Evolutionary conservation across 2,329 filamentous ascomycete species (phyloP), one percentile per base, ranked within the genome.

Genomic region (Arthrinium phaeospermum): DNA sequence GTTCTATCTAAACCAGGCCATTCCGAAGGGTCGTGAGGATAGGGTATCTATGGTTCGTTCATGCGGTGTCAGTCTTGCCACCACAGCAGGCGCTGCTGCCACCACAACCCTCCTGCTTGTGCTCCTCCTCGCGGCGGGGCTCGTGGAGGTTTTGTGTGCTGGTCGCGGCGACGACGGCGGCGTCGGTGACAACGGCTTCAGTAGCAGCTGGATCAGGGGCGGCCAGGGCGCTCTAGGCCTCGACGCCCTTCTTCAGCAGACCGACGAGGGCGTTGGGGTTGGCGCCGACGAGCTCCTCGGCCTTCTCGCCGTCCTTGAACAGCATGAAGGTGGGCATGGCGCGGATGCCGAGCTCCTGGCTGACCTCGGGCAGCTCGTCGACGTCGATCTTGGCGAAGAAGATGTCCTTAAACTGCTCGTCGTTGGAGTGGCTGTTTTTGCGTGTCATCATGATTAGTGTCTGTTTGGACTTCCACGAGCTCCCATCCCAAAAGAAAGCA

Each of bases 261-360:
- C 74, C 82, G 83, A 89, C 83, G 73, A 97, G 84, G n/a, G 88
- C 91, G 68, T 83, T 82, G n/a, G 92, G 92, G 85, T 94, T 94
- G 78, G 94, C 95, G 75, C 95, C 95, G 41, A 96, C 90, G 72
- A 98, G 85, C 84, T 94, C 92, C 61, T 84, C 86, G 47, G 91
- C 83, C 87, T 93, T 92, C 82, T 94, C 82, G 76, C 93, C 94
- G 77, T 91, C 83, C 88, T 94, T 93, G 90, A 95, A 98, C 80
- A 97, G 83, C 72, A 93, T 80, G 86, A 98, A 98, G 41, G 94
- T 97, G 71, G 96, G 95, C 95, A 98, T 98, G 81, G 95, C 95
- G 78, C 93, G 91, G 82, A 98, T 90, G 75, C 90, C 90, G 75
- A 96, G 91, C 81, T 96, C 91, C 79, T 92, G 88, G 45, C 93